Evolutionary conservation across 2,329 filamentous ascomycete genomes (phyloP).

Genomic region (Fusarium virguliforme): DNA sequence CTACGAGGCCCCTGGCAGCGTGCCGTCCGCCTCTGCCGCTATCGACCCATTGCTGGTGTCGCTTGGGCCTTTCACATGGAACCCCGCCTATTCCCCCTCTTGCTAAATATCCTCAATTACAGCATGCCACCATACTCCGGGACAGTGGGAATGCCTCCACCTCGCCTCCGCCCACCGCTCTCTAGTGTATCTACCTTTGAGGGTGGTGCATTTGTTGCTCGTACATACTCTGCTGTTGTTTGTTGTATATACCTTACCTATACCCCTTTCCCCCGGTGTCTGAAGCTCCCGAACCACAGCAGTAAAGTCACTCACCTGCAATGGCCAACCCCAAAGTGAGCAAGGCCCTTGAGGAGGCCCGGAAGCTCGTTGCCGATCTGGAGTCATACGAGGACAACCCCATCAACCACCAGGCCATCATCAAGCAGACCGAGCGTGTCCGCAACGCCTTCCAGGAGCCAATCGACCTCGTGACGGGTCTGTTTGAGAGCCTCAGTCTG

Average conservation of each 20-base stretch:
- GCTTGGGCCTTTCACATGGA: not conserved
- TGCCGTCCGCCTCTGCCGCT: not conserved
- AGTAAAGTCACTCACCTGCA: not conserved
- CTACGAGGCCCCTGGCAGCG: constrained; percentile 1
- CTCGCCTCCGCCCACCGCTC: constrained; percentile 10
- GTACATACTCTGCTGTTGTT: not conserved
- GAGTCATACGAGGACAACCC: constrained; percentile 49
- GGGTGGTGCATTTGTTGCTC: not conserved
- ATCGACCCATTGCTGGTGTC: constrained; percentile 11
- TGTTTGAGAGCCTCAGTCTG: constrained; percentile 46
- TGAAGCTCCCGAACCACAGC: not conserved
- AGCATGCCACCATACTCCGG: not conserved
- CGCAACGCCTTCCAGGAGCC: constrained; percentile 49
- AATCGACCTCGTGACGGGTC: constrained; percentile 48
- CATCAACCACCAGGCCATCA: constrained; percentile 42
- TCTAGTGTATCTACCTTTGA: constrained; percentile 7
- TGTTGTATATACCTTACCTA: not conserved
- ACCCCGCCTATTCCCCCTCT: constrained; percentile 32
- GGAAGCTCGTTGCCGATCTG: constrained; percentile 48
- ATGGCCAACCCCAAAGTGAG: constrained; percentile 48
- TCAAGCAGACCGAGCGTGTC: constrained; percentile 48
- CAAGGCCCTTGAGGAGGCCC: constrained; percentile 51
- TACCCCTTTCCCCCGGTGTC: not conserved
- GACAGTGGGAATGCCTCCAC: constrained; percentile 1
- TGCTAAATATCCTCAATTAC: constrained; percentile 26